A percentile compares a stretch with the other conserved stretches of the same genome.
phyloP scores from a whole-genome alignment of 192 early-diverging fungal species.

The Funneliformis geosporum region DNA sequence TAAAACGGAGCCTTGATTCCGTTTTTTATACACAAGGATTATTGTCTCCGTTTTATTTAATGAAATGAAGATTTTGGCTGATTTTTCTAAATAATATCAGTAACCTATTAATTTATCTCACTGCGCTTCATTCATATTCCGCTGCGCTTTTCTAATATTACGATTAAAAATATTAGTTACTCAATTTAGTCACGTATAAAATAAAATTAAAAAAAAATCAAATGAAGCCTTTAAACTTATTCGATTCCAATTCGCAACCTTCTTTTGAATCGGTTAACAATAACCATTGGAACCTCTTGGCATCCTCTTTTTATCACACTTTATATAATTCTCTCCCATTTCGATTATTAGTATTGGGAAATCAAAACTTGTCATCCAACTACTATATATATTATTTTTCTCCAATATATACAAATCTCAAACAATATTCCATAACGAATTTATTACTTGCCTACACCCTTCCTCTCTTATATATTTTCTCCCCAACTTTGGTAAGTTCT shows the following conservation, averaged over 20 bases:
- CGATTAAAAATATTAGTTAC: background rate
- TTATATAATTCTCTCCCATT: conserved; percentile 26
- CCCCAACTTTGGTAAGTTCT: conserved; percentile 28
- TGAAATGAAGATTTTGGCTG: background rate
- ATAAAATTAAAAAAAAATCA: background rate
- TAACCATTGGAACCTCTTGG: conserved; percentile 25
- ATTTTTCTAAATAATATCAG: background rate
- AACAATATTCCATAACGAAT: conserved; percentile 27
- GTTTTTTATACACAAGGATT: too few relatives aligned
- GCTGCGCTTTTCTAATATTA: background rate
- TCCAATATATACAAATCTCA: conserved; percentile 25
- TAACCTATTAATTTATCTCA: background rate
- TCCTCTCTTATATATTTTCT: conserved; percentile 25
- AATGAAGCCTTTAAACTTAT: conserved; percentile 26
- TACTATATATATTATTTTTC: conserved; percentile 32
- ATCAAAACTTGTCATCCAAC: conserved; percentile 23
- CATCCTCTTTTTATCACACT: conserved; percentile 30
- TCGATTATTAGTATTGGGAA: conserved; percentile 26
- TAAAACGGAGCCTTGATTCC: too few relatives aligned
- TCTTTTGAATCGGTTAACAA: conserved; percentile 26
- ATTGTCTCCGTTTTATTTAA: background rate
- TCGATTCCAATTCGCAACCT: conserved; percentile 19
- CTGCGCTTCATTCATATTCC: background rate
- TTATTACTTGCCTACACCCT: conserved; percentile 26
- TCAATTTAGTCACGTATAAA: background rate